Conservation (phyloP, 139 green algal genomes). For the Yamagishiella unicocca region DNA sequence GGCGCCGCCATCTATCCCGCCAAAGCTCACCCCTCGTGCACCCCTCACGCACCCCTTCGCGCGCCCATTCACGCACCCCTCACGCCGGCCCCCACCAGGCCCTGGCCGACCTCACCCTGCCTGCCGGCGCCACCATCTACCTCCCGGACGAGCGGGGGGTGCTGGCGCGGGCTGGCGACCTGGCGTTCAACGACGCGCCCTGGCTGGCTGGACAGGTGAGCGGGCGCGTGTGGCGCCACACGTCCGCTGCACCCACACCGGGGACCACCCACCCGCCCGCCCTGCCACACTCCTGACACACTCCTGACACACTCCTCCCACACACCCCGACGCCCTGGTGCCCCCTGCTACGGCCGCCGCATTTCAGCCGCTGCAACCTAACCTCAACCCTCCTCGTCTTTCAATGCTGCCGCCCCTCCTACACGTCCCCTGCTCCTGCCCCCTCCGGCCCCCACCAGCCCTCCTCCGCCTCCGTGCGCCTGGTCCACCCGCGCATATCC, state of each 20-base stretch:
- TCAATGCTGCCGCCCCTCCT: no score
- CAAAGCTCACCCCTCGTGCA: neutral
- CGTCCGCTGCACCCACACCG: no score
- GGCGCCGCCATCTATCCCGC: neutral
- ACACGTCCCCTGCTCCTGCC: neutral
- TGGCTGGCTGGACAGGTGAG: slow-evolving; percentile 67
- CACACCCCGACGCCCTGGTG: no score
- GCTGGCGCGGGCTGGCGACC: slow-evolving; percentile 60
- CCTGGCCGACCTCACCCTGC: slow-evolving; percentile 50
- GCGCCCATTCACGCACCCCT: neutral
- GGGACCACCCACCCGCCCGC: no score
- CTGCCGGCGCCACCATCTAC: slow-evolving; percentile 49
- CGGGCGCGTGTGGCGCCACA: no score
- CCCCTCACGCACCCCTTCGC: neutral
- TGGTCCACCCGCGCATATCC: slow-evolving; percentile 72
- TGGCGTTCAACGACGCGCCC: slow-evolving; percentile 85
- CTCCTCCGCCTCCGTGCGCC: slow-evolving; percentile 27
- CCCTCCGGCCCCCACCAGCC: neutral
- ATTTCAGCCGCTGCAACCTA: no score
- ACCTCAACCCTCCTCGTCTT: no score
- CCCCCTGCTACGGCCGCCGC: no score
- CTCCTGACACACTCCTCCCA: no score
- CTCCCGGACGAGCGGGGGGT: slow-evolving; percentile 73
- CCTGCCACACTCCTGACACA: no score
- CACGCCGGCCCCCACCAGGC: slow-evolving; percentile 41